These are phyloP conservation scores for Colletotrichum tabaci DNA, from an alignment of 2,329 filamentous ascomycete species.

Conservation along the genomic window DNA sequence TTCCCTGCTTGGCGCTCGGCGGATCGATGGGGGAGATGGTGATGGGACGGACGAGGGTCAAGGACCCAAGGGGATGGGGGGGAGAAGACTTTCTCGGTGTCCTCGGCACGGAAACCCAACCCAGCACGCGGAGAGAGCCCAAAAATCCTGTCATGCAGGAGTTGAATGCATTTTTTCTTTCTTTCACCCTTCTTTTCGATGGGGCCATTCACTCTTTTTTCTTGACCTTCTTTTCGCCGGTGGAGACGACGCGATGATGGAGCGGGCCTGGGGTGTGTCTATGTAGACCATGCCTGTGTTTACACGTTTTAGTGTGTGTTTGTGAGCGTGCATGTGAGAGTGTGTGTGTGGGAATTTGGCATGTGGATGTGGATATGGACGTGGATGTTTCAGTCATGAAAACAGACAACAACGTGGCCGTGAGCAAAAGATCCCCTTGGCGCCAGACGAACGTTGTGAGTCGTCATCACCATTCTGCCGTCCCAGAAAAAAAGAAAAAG, in stretches of 20 bases:
- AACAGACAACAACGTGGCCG: conserved; percentile 8
- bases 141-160: conserved; percentile 20
- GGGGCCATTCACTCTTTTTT: background rate
- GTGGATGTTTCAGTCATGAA: background rate
- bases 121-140: background rate
- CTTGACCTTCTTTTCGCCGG: background rate
- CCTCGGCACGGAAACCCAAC: conserved; percentile 25
- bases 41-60: too few species aligned
- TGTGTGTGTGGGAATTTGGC: background rate
- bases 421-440: conserved; percentile 3
- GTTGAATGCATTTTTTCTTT: background rate
- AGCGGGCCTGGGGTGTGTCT: background rate
- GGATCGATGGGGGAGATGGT: too few species aligned
- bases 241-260: conserved; percentile 2
- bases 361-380: background rate
- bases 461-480: background rate
- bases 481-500: too few species aligned
- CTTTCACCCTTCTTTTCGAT: background rate
- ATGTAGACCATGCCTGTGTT: too few species aligned
- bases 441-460: background rate
- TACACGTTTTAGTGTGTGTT: too few species aligned
- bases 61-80: background rate
- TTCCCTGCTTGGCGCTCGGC: background rate
- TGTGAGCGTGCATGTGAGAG: too few species aligned
- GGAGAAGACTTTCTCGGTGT: conserved; percentile 13